Percentiles rank a stretch among this genome's conserved stretches.
phyloP scores from a whole-genome alignment of 164 flowering plant genomes.

The Vitis amurensis region DNA sequence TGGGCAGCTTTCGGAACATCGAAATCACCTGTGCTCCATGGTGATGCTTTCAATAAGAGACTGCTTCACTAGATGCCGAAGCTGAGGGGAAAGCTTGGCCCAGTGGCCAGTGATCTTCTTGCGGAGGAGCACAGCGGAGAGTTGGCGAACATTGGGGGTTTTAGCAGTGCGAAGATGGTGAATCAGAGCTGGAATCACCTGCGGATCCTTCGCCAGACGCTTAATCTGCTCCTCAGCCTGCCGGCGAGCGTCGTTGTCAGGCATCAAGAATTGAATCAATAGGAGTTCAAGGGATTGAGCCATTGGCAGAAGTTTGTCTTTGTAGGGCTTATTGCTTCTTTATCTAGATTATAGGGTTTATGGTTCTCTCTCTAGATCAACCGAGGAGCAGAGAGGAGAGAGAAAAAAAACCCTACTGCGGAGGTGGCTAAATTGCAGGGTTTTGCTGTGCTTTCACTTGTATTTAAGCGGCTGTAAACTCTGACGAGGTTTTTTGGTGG shows the following conservation, averaged over 20 bases:
- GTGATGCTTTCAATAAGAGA: conserved; percentile 90
- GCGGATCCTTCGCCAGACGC: conserved; percentile 87
- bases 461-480: too few relatives aligned
- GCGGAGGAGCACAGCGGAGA: conserved; percentile 92
- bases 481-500: too few relatives aligned
- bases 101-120: conserved; percentile 98
- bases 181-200: conserved; percentile 82
- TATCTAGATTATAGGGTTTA: too few relatives aligned
- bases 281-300: conserved; percentile 89
- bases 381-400: too few relatives aligned
- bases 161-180: conserved; percentile 96
- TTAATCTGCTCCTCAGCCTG: conserved; percentile 98
- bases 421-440: too few relatives aligned
- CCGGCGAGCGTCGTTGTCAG: conserved; percentile 92
- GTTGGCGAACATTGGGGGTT: conserved; percentile 92
- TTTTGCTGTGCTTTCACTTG: too few relatives aligned
- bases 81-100: conserved; percentile 79
- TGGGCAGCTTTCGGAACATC: background rate
- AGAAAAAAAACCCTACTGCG: too few relatives aligned
- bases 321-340: too few relatives aligned
- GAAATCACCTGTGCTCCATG: conserved; percentile 70
- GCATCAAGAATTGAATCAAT: conserved; percentile 90
- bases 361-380: too few relatives aligned
- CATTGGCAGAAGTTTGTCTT: conserved; percentile 30
- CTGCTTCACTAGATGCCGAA: conserved; percentile 66